phyloP scores from a whole-genome alignment of 768 basidiomycete genomes.

The Phaeolepiota aurea region DNA sequence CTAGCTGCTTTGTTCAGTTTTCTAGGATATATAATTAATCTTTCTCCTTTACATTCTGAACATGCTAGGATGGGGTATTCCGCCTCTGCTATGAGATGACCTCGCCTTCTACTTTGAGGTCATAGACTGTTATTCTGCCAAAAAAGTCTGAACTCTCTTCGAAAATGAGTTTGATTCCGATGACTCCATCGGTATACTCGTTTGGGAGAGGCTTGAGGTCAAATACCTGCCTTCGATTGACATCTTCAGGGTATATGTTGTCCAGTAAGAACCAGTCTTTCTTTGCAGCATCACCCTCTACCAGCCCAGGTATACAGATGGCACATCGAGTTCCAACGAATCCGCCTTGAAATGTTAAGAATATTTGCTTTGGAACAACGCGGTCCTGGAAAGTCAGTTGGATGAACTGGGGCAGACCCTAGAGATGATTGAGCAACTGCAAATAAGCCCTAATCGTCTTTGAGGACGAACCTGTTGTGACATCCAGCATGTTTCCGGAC shows the following conservation, averaged over 20 bases:
- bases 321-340: constrained; percentile 69
- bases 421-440: neutral
- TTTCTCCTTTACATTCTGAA: too few relatives aligned
- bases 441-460: neutral
- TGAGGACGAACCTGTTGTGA: constrained; percentile 61
- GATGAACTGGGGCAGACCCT: constrained; percentile 76
- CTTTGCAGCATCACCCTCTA: constrained; percentile 9
- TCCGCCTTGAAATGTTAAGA: constrained; percentile 77
- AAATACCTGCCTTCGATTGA: constrained; percentile 67
- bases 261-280: constrained; percentile 44
- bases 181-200: constrained; percentile 11
- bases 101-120: constrained; percentile 39
- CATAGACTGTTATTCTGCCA: constrained; percentile 71
- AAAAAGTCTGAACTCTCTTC: constrained; percentile 83
- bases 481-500: constrained; percentile 78
- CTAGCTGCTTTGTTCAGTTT: too few relatives aligned
- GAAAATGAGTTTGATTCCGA: constrained; percentile 56
- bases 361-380: constrained; percentile 48
- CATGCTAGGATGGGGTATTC: constrained; percentile 3
- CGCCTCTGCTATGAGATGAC: too few relatives aligned
- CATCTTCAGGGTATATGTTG: constrained; percentile 70
- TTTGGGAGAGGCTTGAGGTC: constrained; percentile 26
- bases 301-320: constrained; percentile 29
- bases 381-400: constrained; percentile 49
- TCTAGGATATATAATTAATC: too few relatives aligned